Evolutionary conservation across 116 monocot species (phyloP), one percentile per base, ranked within the genome.

Genomic region (Posidonia oceanica): DNA sequence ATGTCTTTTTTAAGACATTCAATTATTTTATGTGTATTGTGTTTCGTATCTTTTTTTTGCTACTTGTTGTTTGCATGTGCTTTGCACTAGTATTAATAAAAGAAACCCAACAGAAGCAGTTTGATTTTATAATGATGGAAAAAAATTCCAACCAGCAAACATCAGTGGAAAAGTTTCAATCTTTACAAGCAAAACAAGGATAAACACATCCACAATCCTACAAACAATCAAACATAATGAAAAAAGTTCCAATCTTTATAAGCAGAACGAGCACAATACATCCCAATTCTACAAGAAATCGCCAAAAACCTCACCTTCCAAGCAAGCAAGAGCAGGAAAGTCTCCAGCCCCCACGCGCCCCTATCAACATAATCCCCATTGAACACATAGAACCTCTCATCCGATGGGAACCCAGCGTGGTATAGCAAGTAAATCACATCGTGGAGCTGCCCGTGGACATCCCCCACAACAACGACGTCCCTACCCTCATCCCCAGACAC

Each of bases 301-400:
- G 39, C 17, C 57, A 48, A 75, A 69, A 74, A 16, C 18, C 21
- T 60, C 59, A 96, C 97, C 97, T 97, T 97, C 97, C 97, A 97
- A 63, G 92, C 83, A 36, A 97, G 77, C 69, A 92, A 54, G 14
- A 97, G 77, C 18, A 89, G 54, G 67, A 97, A 96, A 20, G 91
- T 96, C 78, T 96, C 96, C 15, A 96, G 76, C 7, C 96, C 96
- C 96, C 96, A 96, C 3, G 96, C 96, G 18, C 96, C 96, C 55
- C 91, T 70, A 69, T 96, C 96, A 4, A 96, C 96, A 72, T 96
- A 96, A 76, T 96, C 96, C 39, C 96, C 96, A 66, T 96, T 96
- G 73, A 96, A 96, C 14, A 96, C 91, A 54, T 80, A 96, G 59
- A 80, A 52, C 20, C 81, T 75, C 1, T 80, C 75, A 58, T 96